phyloP scores from a whole-genome alignment of 768 basidiomycete genomes.

The Sarcodon aspratus region DNA sequence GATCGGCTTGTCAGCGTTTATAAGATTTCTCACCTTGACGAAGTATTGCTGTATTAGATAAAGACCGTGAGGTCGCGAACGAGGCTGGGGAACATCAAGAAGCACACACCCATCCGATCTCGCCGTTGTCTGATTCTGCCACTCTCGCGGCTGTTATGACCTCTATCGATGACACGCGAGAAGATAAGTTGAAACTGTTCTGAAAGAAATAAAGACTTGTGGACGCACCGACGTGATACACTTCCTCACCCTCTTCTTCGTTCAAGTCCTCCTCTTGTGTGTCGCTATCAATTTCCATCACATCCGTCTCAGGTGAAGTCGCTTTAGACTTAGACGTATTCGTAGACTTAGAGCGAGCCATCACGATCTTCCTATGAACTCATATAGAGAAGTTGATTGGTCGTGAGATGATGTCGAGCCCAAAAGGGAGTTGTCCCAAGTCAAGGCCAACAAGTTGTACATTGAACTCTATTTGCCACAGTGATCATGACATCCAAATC shows the following conservation, averaged over 20 bases:
- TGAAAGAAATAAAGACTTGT: not conserved
- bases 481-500: slow-evolving; percentile 30
- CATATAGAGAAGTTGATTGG: no score
- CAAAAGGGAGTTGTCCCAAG: not conserved
- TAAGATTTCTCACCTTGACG: slow-evolving; percentile 41
- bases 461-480: not conserved
- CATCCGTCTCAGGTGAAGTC: no score
- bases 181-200: not conserved
- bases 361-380: no score
- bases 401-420: not conserved
- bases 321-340: no score
- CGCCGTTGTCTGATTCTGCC: slow-evolving; percentile 20
- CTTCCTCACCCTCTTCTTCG: slow-evolving; percentile 2
- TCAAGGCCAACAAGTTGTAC: not conserved
- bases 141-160: slow-evolving; percentile 52
- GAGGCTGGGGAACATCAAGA: not conserved
- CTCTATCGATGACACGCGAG: slow-evolving; percentile 27
- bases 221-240: slow-evolving; percentile 15
- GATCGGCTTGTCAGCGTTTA: not conserved
- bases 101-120: slow-evolving; percentile 34
- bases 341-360: no score
- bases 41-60: slow-evolving; percentile 40
- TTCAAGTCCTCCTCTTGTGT: not conserved
- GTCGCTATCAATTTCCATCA: no score
- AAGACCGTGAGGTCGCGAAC: not conserved